phyloP scores from a whole-genome alignment of 129 eudicot species.

The Flaveria brownii region DNA sequence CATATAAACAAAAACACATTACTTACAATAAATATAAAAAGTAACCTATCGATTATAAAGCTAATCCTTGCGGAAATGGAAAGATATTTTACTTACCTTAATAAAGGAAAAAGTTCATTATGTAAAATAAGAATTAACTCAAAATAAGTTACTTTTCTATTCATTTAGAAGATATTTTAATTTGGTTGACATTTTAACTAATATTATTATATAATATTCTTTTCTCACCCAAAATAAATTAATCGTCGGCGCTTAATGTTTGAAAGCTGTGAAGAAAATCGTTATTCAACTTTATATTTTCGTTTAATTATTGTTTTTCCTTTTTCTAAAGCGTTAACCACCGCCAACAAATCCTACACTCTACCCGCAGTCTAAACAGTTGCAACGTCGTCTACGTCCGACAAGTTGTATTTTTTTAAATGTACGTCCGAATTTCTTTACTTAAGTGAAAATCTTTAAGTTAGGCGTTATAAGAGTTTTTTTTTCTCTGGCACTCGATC shows the following conservation, averaged over 20 bases:
- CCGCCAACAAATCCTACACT: constrained; percentile 6
- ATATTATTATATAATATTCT: not conserved
- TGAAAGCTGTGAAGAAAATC: not conserved
- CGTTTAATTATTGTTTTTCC: too few relatives aligned
- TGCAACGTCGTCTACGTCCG: too few relatives aligned
- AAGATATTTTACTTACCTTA: not conserved
- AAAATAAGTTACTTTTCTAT: not conserved
- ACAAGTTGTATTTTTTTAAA: too few relatives aligned
- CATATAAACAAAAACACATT: not conserved
- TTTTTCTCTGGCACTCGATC: too few relatives aligned
- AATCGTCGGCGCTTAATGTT: not conserved
- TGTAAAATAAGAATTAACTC: not conserved
- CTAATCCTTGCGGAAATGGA: too few relatives aligned
- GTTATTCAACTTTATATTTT: too few relatives aligned
- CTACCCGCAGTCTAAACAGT: not conserved
- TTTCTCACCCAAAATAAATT: not conserved
- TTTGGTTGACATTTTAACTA: not conserved
- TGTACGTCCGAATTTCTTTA: too few relatives aligned
- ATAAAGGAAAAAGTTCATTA: too few relatives aligned
- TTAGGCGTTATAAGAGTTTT: too few relatives aligned
- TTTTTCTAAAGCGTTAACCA: not conserved
- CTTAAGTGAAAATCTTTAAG: too few relatives aligned
- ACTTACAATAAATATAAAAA: too few relatives aligned
- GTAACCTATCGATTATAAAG: too few relatives aligned
- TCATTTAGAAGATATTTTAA: not conserved